Evolutionary conservation across 129 eudicot species (phyloP), one percentile per base, ranked within the genome.

Genomic region (Arctium minus): DNA sequence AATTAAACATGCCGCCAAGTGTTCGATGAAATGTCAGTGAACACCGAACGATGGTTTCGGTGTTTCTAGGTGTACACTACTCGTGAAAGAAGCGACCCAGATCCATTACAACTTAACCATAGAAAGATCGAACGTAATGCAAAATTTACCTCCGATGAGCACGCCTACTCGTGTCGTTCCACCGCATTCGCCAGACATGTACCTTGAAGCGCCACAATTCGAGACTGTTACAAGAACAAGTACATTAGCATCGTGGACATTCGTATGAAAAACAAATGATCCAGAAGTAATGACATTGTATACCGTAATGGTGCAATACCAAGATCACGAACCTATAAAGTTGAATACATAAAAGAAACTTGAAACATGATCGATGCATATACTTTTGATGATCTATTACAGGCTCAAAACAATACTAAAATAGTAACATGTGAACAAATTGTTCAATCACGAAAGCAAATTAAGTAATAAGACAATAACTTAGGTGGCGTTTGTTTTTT

Each of bases 101-200:
- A 56, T 56, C 27, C 67, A n/a, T 15, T 56, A n/a, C 67, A 56
- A 56, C 27, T 56, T 56, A 56, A 56, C 6, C 3, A 56, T 15
- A 56, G 67, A 33, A 15, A 69, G 75, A 79, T 42, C n/a, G 30
- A 42, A 80, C 4, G 39, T 77, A 53, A 53, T 22, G 72, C 37
- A 35, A 71, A 74, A 29, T 37, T 39, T 91, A 94, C 98, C 98
- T 86, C 92, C 97, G 29, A 92, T 12, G 4, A 94, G 91, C 73
- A 90, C 83, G 13, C 94, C 92, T 18, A 87, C 74, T 85, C 86
- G 89, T 22, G 92, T 89, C 37, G 85, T 88, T 70, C 89, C 88
- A 64, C 94, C 92, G 73, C 94, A 90, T 83, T 53, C 68, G 64
- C 91, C 92, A 12, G 89, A 84, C 80, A 87, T 82, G 80, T 86